A percentile compares a stretch with the other conserved stretches of the same genome.
Evolutionary conservation across 139 green algal species (phyloP).

Genomic region (Coelastrella sp.): DNA sequence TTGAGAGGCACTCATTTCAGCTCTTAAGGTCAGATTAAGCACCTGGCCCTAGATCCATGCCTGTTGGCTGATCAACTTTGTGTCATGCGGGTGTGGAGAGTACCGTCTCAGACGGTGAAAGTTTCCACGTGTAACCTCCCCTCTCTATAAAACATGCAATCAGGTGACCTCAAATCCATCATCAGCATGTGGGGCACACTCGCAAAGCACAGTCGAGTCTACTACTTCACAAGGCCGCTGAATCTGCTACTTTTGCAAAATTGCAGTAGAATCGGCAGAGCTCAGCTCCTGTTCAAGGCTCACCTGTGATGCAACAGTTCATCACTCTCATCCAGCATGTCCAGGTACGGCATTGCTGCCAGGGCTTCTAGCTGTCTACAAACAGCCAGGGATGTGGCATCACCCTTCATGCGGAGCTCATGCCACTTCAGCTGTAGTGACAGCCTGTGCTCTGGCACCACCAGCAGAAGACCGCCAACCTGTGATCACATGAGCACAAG

Average conservation of each 20-base stretch:
- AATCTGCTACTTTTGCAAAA: background rate
- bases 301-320: slow-evolving; percentile 73
- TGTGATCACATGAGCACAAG: slow-evolving; percentile 26
- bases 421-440: slow-evolving; percentile 68
- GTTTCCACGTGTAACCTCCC: too few species aligned
- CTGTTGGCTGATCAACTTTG: too few species aligned
- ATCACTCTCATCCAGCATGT: slow-evolving; percentile 77
- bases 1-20: too few species aligned
- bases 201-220: background rate
- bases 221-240: background rate
- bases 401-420: slow-evolving; percentile 49
- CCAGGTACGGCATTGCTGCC: slow-evolving; percentile 53
- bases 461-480: slow-evolving; percentile 66
- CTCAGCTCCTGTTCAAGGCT: background rate
- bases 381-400: background rate
- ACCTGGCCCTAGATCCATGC: too few species aligned
- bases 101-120: too few species aligned
- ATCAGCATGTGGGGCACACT: too few species aligned
- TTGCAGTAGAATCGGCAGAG: background rate
- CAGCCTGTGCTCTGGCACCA: slow-evolving; percentile 62
- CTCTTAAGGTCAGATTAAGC: too few species aligned
- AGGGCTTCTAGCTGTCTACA: slow-evolving; percentile 42
- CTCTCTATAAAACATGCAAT: too few species aligned
- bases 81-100: too few species aligned
- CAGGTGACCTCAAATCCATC: too few species aligned